Base-by-base conservation (phyloP, 1,139 yeast genomes). In the Meyerozyma sp. region DNA sequence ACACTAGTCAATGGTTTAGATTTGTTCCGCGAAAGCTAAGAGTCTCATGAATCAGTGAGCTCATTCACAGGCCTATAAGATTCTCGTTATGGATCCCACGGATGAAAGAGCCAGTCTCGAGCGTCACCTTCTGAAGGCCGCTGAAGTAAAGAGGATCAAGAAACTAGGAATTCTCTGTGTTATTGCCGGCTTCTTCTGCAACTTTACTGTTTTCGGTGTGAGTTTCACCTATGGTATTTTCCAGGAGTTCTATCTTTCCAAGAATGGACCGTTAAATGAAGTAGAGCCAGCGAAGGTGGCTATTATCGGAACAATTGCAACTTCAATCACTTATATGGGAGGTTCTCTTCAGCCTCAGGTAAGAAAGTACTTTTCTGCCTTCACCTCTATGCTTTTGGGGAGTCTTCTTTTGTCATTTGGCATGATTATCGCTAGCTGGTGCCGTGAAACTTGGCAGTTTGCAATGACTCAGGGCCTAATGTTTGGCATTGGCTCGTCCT, bases 401-500 rank as follows among this genome's bases (percentile, higher is more conserved):
- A 47, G 62, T 5, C 8, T 55, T 1, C 9, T 62, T 5, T 57
- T 64, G 60, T 52, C 66, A 0, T 14, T 57, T 1, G 70, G 70
- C 1, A 47, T 66, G 20, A 43, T 61, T 8, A 21, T 59, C 4
- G 63, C 66, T 1, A 56, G 67, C 3, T 56, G 58, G 32, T 56
- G 61, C 32, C 44, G 42, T 7, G 41, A 52, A 16, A 51, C 58
- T 11, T 61, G 55, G 43, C 67, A 65, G 36, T 70, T 70, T 48
- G 52, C 63, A 6, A 48, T 70, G 18, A 55, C 70, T 8, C 75
- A 70, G 44, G 76, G 77, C 1, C 40, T 68, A 2, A 34, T 69
- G 46, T 65, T 61, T 41, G 75, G 75, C 0, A 38, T 65, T 8
- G 76, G 76, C 1, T 57, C 72, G 1, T 63, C 70, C 9, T 43